Base-by-base conservation (phyloP, 352 stramenopile species). In the Globisporangium iwayamae region DNA sequence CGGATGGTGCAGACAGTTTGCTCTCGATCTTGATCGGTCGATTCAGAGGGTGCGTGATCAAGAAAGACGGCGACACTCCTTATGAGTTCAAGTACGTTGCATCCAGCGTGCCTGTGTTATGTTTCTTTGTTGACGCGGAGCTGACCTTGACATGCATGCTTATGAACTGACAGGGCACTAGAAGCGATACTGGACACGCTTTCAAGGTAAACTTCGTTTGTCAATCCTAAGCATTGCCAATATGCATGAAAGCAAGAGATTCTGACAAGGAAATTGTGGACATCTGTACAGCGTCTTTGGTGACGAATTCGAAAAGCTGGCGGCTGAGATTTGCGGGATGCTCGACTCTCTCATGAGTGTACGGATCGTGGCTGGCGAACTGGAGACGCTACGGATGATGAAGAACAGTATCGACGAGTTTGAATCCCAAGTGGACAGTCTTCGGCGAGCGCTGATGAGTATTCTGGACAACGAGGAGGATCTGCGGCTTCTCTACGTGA, bases 331-430 rank as follows among this genome's bases (percentile, higher is more conserved):
- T 11, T 43, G 59, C n/a, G n/a, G 22, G 45, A 30, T 75, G 20
- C 63, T 91, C 25, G 82, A 91, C 54, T 72, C 66, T 9, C 69
- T 91, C 1, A 78, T 79, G 18, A 66, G 75, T 60, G 78, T 70
- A 20, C 75, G 74, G 34, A 78, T 88, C 9, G 68, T 75, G 20
- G 71, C 77, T 41, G 69, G 68, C 1, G 74, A 91, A 48, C 65
- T 91, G 10, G 82, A 91, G 67, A 85, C 72, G 28, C 72, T 90
- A 20, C 81, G 79, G 0, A 66, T 75, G 52, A 81, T 89, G 54
- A 91, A 91, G 69, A 91, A 87, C 55, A 77, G 72, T 0, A 89
- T 89, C 63, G 78, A 87, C 62, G 79, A 87, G 57, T 89, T 89
- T 53, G 79, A 91, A 59, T 80, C 76, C 3, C 82, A 91, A 36